Evolutionary conservation across 2,329 filamentous ascomycete genomes (phyloP).

Genomic region (Cordyceps sp.): DNA sequence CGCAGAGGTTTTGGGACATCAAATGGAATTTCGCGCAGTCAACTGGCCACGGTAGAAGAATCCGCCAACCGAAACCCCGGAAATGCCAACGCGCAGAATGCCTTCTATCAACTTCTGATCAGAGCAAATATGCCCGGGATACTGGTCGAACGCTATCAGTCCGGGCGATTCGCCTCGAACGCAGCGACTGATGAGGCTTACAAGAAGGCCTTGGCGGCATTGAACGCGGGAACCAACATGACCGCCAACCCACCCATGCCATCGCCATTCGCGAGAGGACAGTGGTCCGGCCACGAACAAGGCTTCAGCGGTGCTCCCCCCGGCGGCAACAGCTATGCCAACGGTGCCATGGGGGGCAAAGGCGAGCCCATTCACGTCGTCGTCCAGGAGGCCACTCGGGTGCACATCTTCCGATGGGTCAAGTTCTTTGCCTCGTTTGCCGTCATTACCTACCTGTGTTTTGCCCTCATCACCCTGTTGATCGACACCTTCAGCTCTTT

Average conservation of each 20-base stretch:
- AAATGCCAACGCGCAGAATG: conserved; percentile 77
- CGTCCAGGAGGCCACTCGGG: conserved; percentile 74
- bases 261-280: conserved; percentile 6
- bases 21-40: conserved; percentile 37
- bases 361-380: conserved; percentile 86
- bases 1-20: conserved; percentile 23
- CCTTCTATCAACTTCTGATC: conserved; percentile 82
- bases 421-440: conserved; percentile 71
- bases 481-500: conserved; percentile 68
- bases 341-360: conserved; percentile 45
- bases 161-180: conserved; percentile 71
- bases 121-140: conserved; percentile 90
- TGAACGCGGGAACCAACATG: conserved; percentile 13
- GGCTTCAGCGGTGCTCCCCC: conserved; percentile 12
- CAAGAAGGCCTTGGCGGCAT: conserved; percentile 45
- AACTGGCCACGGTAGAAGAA: conserved; percentile 76
- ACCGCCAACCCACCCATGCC: conserved; percentile 7
- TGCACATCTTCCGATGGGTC: conserved; percentile 74
- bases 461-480: conserved; percentile 65
- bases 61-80: conserved; percentile 83
- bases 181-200: conserved; percentile 64
- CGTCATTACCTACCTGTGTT: conserved; percentile 60
- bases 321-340: conserved; percentile 5
- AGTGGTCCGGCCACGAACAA: conserved; percentile 14
- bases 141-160: conserved; percentile 77